A percentile compares a stretch with the other conserved stretches of the same genome.
Evolutionary conservation across 2,329 filamentous ascomycete species (phyloP).

Genomic region (Talaromyces sp.): DNA sequence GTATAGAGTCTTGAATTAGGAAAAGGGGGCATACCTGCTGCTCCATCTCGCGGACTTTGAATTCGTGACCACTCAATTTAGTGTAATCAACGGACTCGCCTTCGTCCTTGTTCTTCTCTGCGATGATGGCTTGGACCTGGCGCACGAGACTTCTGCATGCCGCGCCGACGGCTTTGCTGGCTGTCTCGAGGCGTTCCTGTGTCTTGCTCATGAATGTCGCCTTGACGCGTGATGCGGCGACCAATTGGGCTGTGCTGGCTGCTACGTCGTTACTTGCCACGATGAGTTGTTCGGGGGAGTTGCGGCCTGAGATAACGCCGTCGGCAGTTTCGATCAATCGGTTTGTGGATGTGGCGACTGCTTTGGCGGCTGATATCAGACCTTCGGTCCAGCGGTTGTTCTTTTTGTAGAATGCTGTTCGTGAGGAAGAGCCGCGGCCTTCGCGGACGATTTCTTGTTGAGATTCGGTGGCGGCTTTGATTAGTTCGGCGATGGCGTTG

Average conservation of each 20-base stretch:
- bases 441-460: slow-evolving; percentile 97
- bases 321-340: slow-evolving; percentile 97
- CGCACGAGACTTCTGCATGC: slow-evolving; percentile 85
- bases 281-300: slow-evolving; percentile 94
- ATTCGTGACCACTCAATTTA: slow-evolving; percentile 87
- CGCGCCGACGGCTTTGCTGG: slow-evolving; percentile 85
- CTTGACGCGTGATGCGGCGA: slow-evolving; percentile 93
- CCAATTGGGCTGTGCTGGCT: slow-evolving; percentile 91
- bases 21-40: slow-evolving; percentile 71
- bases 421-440: slow-evolving; percentile 79
- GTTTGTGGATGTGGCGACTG: slow-evolving; percentile 89
- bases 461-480: slow-evolving; percentile 87
- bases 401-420: slow-evolving; percentile 98
- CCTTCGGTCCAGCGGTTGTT: slow-evolving; percentile 99
- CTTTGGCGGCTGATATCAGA: slow-evolving; percentile 94
- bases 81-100: slow-evolving; percentile 79
- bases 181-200: slow-evolving; percentile 85
- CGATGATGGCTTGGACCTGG: slow-evolving; percentile 93
- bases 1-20: too few relatives aligned
- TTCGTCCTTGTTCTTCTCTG: slow-evolving; percentile 75
- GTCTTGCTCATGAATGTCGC: slow-evolving; percentile 97
- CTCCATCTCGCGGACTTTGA: slow-evolving; percentile 99
- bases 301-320: slow-evolving; percentile 85
- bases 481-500: slow-evolving; percentile 86
- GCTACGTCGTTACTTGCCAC: slow-evolving; percentile 97